Evolutionary conservation across 441 rosid species (phyloP).

Genomic region (Macaranga tanarius): DNA sequence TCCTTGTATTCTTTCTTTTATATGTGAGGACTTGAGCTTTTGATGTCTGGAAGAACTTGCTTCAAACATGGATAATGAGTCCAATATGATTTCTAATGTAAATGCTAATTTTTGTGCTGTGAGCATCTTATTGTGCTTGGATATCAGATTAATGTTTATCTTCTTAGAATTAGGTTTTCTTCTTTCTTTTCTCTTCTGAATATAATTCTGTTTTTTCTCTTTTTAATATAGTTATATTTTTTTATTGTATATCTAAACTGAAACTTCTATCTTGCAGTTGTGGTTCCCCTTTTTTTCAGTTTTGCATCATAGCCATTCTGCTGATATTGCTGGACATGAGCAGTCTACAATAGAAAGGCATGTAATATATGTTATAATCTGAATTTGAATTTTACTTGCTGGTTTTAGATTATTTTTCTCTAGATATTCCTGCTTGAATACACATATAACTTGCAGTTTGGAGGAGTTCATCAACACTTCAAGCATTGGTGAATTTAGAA

Average conservation of each 20-base stretch:
- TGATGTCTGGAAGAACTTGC: not conserved
- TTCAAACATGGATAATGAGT: not conserved
- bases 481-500: slow-evolving; percentile 84
- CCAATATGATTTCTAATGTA: not conserved
- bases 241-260: not conserved
- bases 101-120: not conserved
- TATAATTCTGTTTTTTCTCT: not conserved
- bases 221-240: not conserved
- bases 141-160: not conserved
- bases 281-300: slow-evolving; percentile 93
- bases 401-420: not conserved
- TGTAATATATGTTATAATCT: slow-evolving; percentile 23
- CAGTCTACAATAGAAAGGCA: slow-evolving; percentile 71
- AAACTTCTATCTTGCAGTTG: slow-evolving; percentile 55
- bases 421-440: slow-evolving; percentile 9
- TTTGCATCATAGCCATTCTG: slow-evolving; percentile 51
- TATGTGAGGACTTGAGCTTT: not conserved
- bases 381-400: slow-evolving; percentile 16
- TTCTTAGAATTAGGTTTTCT: not conserved
- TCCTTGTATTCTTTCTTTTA: not conserved
- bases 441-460: slow-evolving; percentile 53
- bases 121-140: not conserved
- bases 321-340: slow-evolving; percentile 43
- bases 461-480: slow-evolving; percentile 83
- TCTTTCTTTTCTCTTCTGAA: not conserved